Conservation (phyloP, 2,329 filamentous ascomycete genomes). For the Ophiobolus disseminans region DNA sequence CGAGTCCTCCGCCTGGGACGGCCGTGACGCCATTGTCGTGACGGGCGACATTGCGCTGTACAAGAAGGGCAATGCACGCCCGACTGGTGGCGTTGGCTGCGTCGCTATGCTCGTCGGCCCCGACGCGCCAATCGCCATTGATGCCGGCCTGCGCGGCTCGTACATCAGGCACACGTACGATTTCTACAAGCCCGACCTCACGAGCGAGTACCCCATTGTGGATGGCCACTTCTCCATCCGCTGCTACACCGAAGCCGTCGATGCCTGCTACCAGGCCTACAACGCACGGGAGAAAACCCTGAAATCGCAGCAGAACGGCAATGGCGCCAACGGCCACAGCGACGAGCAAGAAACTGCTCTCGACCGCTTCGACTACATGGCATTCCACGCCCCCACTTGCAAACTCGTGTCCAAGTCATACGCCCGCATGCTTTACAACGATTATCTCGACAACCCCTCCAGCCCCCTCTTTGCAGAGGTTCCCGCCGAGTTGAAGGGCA, state of each 20-base stretch:
- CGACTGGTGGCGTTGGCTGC: constrained; percentile 61
- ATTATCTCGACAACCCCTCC: constrained; percentile 56
- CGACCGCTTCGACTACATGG: constrained; percentile 63
- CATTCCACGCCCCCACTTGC: constrained; percentile 62
- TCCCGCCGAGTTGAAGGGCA: constrained; percentile 55
- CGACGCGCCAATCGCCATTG: constrained; percentile 58
- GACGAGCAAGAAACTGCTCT: constrained; percentile 54
- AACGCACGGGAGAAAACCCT: constrained; percentile 57
- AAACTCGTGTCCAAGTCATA: constrained; percentile 64
- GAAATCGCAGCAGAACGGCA: constrained; percentile 54
- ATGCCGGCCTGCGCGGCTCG: constrained; percentile 58
- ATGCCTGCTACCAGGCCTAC: constrained; percentile 62
- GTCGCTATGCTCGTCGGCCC: constrained; percentile 62
- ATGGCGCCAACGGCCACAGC: constrained; percentile 43
- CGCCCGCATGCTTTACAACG: constrained; percentile 61
- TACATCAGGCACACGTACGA: constrained; percentile 62
- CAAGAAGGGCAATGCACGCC: constrained; percentile 62
- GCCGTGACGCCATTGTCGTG: constrained; percentile 60
- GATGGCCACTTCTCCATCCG: constrained; percentile 61
- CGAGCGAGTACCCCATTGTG: constrained; percentile 61
- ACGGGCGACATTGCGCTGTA: constrained; percentile 62
- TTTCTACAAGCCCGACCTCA: constrained; percentile 63
- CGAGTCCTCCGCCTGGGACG: constrained; percentile 62
- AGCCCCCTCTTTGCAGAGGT: constrained; percentile 59
- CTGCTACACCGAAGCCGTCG: constrained; percentile 62